Evolutionary conservation across 225 moss, liverwort and hornwort species (phyloP).

Genomic region (Pleurozium schreberi): DNA sequence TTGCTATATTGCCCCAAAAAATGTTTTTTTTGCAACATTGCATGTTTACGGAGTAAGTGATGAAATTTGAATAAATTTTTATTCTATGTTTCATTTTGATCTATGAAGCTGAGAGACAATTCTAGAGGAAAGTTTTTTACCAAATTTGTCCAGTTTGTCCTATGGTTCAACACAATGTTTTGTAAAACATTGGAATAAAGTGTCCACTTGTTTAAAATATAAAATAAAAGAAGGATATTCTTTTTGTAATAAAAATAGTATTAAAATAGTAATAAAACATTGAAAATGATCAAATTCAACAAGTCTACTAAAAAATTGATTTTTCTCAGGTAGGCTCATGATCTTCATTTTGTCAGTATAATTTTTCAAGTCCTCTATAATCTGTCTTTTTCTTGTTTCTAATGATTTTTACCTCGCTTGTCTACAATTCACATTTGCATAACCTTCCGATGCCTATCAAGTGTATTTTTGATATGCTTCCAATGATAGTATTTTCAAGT

Average conservation of each 20-base stretch:
- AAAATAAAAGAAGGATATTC: too few relatives aligned
- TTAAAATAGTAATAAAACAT: too few relatives aligned
- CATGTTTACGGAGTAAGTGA: too few relatives aligned
- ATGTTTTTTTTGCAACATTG: too few relatives aligned
- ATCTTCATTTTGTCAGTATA: background rate
- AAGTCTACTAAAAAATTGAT: too few relatives aligned
- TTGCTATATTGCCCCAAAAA: too few relatives aligned
- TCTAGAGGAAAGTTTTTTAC: too few relatives aligned
- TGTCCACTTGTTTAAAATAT: background rate
- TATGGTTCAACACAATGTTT: background rate
- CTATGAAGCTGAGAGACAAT: too few relatives aligned
- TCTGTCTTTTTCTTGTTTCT: background rate
- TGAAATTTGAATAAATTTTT: background rate
- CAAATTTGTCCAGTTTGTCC: background rate
- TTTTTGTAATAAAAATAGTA: too few relatives aligned
- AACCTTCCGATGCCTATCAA: background rate
- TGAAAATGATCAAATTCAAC: too few relatives aligned
- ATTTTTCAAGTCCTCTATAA: background rate
- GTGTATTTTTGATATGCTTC: too few relatives aligned
- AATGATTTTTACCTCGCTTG: background rate
- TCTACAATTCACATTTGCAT: background rate
- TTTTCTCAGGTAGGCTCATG: rapidly evolving
- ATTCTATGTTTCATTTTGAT: background rate
- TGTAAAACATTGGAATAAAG: background rate
- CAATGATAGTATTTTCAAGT: background rate